phyloP scores from a whole-genome alignment of 208 protist genomes.

The Trypanosomatidae sp. region DNA sequence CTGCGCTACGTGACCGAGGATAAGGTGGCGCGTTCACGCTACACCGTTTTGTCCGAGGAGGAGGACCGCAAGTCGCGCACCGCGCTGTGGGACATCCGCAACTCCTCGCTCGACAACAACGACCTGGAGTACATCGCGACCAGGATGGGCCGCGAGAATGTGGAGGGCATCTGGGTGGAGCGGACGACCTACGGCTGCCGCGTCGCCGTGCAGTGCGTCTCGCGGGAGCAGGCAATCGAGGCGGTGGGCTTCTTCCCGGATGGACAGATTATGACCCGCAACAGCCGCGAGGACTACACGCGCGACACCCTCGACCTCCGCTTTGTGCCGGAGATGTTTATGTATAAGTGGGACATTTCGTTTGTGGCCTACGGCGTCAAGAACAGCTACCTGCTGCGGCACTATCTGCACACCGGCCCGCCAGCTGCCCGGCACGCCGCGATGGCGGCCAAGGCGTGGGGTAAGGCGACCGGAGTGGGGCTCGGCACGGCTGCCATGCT shows the following conservation, averaged over 20 bases:
- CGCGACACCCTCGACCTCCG: conserved; percentile 79
- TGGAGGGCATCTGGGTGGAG: conserved; percentile 87
- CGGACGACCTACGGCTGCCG: conserved; percentile 85
- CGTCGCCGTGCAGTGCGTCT: conserved; percentile 77
- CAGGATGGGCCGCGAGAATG: conserved; percentile 76
- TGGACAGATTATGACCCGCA: conserved; percentile 80
- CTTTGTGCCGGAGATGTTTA: conserved; percentile 87
- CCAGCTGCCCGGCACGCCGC: conserved; percentile 65
- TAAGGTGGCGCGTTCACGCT: conserved; percentile 72
- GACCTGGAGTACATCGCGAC: conserved; percentile 88
- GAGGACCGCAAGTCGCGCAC: conserved; percentile 86
- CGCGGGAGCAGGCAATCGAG: conserved; percentile 82
- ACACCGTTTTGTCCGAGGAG: conserved; percentile 76
- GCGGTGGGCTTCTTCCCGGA: conserved; percentile 88
- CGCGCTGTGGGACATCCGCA: conserved; percentile 78
- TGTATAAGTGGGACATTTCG: conserved; percentile 91
- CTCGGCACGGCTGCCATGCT: conserved; percentile 84
- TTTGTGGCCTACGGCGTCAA: conserved; percentile 91
- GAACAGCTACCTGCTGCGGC: conserved; percentile 87
- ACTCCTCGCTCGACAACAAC: conserved; percentile 49
- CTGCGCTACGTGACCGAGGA: conserved; percentile 81
- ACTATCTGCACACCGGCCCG: conserved; percentile 79
- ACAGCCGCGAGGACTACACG: conserved; percentile 86
- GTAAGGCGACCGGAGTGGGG: conserved; percentile 84
- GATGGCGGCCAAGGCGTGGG: conserved; percentile 90